phyloP scores from a whole-genome alignment of 2,329 filamentous ascomycete species.

The Plectosphaerella plurivora region DNA sequence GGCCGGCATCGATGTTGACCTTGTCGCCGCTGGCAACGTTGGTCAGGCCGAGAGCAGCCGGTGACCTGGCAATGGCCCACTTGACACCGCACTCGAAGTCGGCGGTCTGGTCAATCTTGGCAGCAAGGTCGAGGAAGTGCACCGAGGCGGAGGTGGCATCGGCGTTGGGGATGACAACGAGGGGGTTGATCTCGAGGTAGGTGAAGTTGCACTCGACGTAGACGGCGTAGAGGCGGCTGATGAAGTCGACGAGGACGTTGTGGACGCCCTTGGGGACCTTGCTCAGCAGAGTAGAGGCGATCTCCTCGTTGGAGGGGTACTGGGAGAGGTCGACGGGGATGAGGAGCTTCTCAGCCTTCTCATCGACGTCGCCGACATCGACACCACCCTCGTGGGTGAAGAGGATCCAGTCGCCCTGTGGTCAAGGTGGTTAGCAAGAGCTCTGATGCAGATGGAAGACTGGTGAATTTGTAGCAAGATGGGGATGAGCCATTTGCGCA shows the following conservation, averaged over 20 bases:
- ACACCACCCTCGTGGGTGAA: constrained; percentile 99
- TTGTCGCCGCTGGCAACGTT: constrained; percentile 63
- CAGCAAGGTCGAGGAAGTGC: constrained; percentile 96
- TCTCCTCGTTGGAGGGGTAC: constrained; percentile 94
- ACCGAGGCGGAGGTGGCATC: constrained; percentile 89
- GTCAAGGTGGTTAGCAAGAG: constrained; percentile 7
- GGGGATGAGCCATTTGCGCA: too few species aligned
- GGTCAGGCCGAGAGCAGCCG: constrained; percentile 81
- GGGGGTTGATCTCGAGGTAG: constrained; percentile 99
- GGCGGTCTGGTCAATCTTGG: constrained; percentile 97
- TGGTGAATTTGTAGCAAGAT: too few species aligned
- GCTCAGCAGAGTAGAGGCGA: constrained; percentile 77
- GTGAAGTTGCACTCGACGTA: constrained; percentile 99
- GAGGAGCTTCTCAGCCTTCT: constrained; percentile 97
- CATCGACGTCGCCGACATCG: constrained; percentile 98
- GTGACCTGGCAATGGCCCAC: constrained; percentile 94
- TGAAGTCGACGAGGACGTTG: constrained; percentile 99
- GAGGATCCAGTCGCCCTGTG: constrained; percentile 96
- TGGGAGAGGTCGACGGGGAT: constrained; percentile 92
- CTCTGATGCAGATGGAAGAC: not conserved
- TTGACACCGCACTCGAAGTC: constrained; percentile 99
- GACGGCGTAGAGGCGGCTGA: constrained; percentile 94
- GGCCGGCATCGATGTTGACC: constrained; percentile 91
- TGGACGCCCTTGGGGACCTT: constrained; percentile 94
- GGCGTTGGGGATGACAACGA: constrained; percentile 94